Conservation (phyloP, 1,284 basidiomycete species). For the Microbotryomycetes sp. region DNA sequence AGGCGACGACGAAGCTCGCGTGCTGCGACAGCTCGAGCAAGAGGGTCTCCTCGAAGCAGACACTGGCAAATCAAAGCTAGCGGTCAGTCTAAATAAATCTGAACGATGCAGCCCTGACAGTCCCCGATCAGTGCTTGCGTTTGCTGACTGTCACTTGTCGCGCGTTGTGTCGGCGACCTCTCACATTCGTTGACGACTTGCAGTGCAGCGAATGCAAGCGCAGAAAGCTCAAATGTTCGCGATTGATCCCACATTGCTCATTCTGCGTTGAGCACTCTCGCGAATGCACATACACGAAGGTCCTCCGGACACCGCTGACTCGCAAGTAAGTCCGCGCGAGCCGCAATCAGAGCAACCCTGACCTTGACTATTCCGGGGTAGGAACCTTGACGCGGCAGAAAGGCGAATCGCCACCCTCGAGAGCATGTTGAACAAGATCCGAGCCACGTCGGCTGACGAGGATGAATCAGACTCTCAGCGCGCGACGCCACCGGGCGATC, state of each 20-base stretch:
- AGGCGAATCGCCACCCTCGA: constrained; percentile 26
- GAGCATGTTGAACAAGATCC: constrained; percentile 5
- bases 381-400: constrained; percentile 33
- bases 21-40: neutral
- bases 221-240: constrained; percentile 29
- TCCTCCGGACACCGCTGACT: constrained; percentile 6
- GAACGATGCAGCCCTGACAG: too few species aligned
- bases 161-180: too few species aligned
- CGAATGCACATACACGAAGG: constrained; percentile 5
- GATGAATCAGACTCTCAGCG: too few species aligned
- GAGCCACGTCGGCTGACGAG: neutral
- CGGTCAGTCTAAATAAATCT: too few species aligned
- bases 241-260: neutral
- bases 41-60: neutral
- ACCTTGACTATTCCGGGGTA: neutral
- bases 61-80: neutral
- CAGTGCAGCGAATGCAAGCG: constrained; percentile 34
- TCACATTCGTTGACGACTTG: neutral
- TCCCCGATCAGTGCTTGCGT: too few species aligned
- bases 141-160: too few species aligned
- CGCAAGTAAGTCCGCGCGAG: constrained; percentile 18
- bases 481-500: too few species aligned
- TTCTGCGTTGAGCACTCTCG: constrained; percentile 6
- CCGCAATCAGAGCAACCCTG: neutral
- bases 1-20: too few species aligned